Conservation (phyloP, 1,284 basidiomycete species). For the Cryptococcus jaspeensis region DNA sequence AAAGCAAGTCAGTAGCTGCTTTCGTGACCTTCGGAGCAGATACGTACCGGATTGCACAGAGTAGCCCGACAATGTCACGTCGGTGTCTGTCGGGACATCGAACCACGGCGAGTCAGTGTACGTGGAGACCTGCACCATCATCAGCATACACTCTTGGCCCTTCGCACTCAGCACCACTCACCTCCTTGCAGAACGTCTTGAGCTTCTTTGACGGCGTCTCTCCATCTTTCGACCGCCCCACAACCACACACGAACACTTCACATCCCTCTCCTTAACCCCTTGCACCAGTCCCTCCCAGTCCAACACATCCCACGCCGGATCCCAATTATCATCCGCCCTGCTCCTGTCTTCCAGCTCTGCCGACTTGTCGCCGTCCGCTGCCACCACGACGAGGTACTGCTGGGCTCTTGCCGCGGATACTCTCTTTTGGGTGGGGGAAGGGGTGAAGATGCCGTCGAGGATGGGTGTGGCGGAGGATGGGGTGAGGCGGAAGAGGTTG, state of each 20-base stretch:
- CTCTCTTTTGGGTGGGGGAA: background rate
- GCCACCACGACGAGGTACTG: conserved; percentile 18
- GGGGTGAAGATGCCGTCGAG: conserved; percentile 8
- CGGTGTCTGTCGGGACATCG: conserved; percentile 14
- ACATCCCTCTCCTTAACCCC: conserved; percentile 12
- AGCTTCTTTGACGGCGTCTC: conserved; percentile 5
- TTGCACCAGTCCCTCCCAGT: conserved; percentile 10
- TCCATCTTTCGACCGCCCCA: conserved; percentile 1
- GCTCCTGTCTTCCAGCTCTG: background rate
- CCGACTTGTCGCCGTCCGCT: background rate
- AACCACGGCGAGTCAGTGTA: conserved; percentile 25
- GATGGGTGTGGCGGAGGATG: conserved; percentile 10
- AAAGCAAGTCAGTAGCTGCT: background rate
- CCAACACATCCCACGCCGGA: conserved; percentile 14
- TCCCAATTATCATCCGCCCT: conserved; percentile 10
- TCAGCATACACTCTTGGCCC: background rate
- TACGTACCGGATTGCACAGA: conserved; percentile 16
- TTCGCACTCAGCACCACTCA: conserved; percentile 6
- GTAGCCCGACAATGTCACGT: conserved; percentile 20
- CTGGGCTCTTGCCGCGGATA: background rate
- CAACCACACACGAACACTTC: conserved; percentile 16
- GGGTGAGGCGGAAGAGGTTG: conserved; percentile 16
- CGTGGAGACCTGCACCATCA: conserved; percentile 7
- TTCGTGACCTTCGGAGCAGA: background rate
- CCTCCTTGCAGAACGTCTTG: conserved; percentile 16